Conservation (phyloP, 805 yeast species). For the Candida arabinofermentans region DNA sequence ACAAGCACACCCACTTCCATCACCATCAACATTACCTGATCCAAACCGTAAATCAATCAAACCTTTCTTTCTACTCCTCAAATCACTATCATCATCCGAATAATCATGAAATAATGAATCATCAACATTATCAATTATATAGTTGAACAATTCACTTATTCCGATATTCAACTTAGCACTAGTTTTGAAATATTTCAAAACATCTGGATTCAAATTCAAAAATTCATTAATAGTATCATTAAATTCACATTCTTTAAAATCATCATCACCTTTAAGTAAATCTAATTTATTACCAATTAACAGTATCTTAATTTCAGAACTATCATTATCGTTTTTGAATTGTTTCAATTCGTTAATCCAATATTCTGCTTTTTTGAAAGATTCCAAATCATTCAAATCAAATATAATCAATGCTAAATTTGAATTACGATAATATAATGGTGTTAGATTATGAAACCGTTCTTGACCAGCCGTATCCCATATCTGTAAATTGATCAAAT, state of each 20-base stretch:
- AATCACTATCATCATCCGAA: slow-evolving; percentile 11
- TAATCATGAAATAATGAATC: slow-evolving; percentile 24
- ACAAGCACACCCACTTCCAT: slow-evolving; percentile 21
- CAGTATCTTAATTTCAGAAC: slow-evolving; percentile 29
- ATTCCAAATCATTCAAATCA: slow-evolving; percentile 57
- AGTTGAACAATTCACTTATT: slow-evolving; percentile 42
- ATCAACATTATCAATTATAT: slow-evolving; percentile 26
- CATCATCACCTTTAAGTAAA: slow-evolving; percentile 30
- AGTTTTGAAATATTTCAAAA: slow-evolving; percentile 35
- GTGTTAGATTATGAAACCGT: slow-evolving; percentile 76
- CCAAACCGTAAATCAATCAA: slow-evolving; percentile 22
- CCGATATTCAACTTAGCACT: slow-evolving; percentile 74
- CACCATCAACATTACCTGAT: slow-evolving; percentile 1
- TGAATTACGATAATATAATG: slow-evolving; percentile 79
- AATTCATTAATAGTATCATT: slow-evolving; percentile 19
- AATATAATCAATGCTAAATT: slow-evolving; percentile 85
- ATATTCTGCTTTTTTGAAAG: slow-evolving; percentile 68
- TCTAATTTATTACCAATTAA: slow-evolving; percentile 87
- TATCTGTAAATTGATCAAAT: slow-evolving; percentile 52
- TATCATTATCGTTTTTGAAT: slow-evolving; percentile 23
- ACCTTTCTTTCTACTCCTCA: slow-evolving; percentile 14
- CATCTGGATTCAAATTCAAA: slow-evolving; percentile 19
- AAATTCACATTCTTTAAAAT: slow-evolving; percentile 18
- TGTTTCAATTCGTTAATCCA: slow-evolving; percentile 81
- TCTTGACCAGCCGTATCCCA: slow-evolving; percentile 99